Conservation (phyloP, 306 rosid species). For the Senna tora region DNA sequence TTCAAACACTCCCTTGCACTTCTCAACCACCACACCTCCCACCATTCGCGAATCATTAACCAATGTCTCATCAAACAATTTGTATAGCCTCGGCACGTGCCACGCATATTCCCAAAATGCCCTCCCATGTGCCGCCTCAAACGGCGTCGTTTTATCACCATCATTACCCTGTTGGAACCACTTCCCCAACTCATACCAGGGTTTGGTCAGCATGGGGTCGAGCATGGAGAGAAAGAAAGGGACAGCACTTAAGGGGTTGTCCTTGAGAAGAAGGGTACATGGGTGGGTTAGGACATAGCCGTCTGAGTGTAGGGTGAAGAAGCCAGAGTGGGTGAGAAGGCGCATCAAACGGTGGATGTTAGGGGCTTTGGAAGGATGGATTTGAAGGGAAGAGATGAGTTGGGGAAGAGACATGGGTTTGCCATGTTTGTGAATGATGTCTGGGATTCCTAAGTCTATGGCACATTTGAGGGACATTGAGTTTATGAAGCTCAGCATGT, state of each 20-base stretch:
- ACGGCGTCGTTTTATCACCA: constrained; percentile 27
- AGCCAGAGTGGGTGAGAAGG: constrained; percentile 40
- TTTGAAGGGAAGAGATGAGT: constrained; percentile 37
- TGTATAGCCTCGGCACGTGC: background rate
- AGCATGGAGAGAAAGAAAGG: background rate
- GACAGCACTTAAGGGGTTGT: background rate
- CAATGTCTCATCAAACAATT: constrained; percentile 41
- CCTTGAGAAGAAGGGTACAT: constrained; percentile 3
- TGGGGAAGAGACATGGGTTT: constrained; percentile 50
- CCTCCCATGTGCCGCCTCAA: constrained; percentile 32
- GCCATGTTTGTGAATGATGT: constrained; percentile 47
- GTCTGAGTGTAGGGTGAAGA: constrained; percentile 26
- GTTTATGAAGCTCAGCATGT: constrained; percentile 25
- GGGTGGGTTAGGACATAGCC: constrained; percentile 1
- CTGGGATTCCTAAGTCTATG: constrained; percentile 23
- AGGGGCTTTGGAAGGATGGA: constrained; percentile 41
- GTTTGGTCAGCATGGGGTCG: background rate
- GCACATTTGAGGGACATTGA: constrained; percentile 34
- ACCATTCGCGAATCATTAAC: constrained; percentile 34
- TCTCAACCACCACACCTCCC: constrained; percentile 8
- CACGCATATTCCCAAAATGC: constrained; percentile 29
- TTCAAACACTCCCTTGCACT: constrained; percentile 37
- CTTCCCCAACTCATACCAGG: background rate
- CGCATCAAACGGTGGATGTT: constrained; percentile 47
- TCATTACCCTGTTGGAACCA: constrained; percentile 37